Conservation (phyloP, 768 basidiomycete species). For the Mycena vulgaris region DNA sequence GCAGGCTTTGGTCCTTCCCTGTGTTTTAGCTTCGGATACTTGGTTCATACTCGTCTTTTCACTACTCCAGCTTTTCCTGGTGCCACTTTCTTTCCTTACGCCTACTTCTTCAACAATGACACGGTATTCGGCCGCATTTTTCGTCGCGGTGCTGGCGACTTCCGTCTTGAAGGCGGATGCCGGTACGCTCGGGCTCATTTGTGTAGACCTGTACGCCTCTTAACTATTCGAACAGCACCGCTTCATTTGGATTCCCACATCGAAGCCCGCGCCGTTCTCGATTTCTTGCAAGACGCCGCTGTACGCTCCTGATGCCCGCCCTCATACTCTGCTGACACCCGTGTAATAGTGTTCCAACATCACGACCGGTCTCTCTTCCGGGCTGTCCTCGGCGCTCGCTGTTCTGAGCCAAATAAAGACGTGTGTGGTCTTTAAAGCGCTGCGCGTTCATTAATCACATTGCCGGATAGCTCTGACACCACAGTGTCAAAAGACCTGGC, state of each 20-base stretch:
- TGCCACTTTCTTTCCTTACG: conserved; percentile 24
- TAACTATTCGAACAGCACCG: conserved; percentile 9
- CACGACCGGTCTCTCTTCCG: conserved; percentile 25
- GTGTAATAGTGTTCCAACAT: conserved; percentile 30
- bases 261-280: conserved; percentile 32
- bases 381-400: conserved; percentile 28
- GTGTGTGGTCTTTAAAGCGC: neutral
- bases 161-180: conserved; percentile 35
- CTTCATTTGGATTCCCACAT: conserved; percentile 19
- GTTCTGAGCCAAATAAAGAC: conserved; percentile 36
- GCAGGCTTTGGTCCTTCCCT: neutral
- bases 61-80: conserved; percentile 29
- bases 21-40: neutral
- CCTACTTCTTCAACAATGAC: conserved; percentile 21
- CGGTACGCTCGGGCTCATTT: neutral
- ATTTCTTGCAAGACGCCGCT: conserved; percentile 28
- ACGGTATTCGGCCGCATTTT: conserved; percentile 25
- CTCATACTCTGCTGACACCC: no score
- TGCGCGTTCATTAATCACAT: neutral
- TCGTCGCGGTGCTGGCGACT: conserved; percentile 23
- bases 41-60: conserved; percentile 8
- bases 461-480: conserved; percentile 14
- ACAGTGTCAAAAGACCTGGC: conserved; percentile 30
- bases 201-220: neutral
- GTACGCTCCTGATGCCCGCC: neutral